Evolutionary conservation across 495 filamentous ascomycete species (phyloP).

Genomic region (Aspergillus sclerotiicarbonarius): DNA sequence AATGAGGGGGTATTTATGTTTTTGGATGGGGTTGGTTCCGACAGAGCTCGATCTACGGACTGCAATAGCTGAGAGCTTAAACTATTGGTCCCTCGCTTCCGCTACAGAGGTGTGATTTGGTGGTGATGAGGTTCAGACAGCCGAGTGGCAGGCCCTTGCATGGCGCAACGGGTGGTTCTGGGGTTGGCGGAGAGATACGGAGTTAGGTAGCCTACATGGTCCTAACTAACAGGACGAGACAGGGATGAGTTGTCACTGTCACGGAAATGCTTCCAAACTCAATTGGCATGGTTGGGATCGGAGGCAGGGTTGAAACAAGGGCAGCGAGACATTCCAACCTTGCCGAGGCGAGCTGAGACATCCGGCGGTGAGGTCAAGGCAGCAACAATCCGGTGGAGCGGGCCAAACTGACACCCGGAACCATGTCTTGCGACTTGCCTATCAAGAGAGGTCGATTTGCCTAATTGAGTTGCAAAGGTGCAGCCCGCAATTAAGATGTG

Average conservation of each 20-base stretch:
- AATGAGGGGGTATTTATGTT: not conserved
- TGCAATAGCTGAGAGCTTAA: too few species aligned
- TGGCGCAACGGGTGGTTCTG: not conserved
- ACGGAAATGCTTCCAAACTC: too few species aligned
- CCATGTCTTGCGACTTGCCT: not conserved
- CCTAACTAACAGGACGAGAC: too few species aligned
- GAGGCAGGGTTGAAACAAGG: not conserved
- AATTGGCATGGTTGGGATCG: not conserved
- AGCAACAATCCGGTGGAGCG: not conserved
- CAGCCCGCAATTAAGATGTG: too few species aligned
- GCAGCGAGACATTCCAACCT: not conserved
- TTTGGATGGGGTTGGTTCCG: not conserved
- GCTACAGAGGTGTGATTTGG: not conserved
- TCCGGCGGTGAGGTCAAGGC: not conserved
- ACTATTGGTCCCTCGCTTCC: too few species aligned
- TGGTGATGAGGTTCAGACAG: not conserved
- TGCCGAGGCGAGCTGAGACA: not conserved
- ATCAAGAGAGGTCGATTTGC: too few species aligned
- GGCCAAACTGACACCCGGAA: not conserved
- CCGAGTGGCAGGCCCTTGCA: not conserved
- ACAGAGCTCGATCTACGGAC: too few species aligned
- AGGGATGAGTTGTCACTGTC: too few species aligned
- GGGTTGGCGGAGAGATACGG: too few species aligned
- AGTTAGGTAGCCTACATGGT: too few species aligned
- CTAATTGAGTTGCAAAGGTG: too few species aligned